These are phyloP conservation scores for Fraxinus quadrangulata DNA, from an alignment of 257 asterid species.

Conservation along the genomic window DNA sequence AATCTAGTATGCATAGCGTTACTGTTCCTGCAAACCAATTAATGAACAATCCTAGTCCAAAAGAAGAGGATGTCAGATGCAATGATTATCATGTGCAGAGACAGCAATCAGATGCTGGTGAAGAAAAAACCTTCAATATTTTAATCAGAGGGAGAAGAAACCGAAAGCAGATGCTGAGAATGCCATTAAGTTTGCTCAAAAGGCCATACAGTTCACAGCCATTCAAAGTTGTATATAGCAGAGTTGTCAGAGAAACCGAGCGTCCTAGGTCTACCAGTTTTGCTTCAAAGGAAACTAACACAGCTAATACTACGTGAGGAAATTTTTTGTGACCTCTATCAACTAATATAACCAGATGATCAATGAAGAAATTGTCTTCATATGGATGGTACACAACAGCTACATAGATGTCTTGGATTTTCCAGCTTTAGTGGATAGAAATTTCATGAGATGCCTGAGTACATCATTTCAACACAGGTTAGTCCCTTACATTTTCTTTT, in stretches of 20 bases:
- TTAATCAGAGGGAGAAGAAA: conserved; percentile 88
- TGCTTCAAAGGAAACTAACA: conserved; percentile 49
- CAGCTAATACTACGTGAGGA: conserved; percentile 51
- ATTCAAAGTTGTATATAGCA: conserved; percentile 83
- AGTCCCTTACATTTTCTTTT: conserved; percentile 23
- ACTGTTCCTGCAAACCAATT: conserved; percentile 41
- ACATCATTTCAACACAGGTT: conserved; percentile 50
- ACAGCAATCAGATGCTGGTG: conserved; percentile 45
- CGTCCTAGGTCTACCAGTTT: conserved; percentile 56
- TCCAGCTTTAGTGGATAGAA: conserved; percentile 35
- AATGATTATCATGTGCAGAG: conserved; percentile 38
- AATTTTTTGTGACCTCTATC: conserved; percentile 23
- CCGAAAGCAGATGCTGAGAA: conserved; percentile 77
- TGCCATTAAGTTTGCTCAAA: conserved; percentile 89
- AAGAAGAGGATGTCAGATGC: conserved; percentile 41
- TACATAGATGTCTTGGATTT: conserved; percentile 21
- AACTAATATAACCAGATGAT: conserved; percentile 31
- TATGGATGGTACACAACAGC: conserved; percentile 7
- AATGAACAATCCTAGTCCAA: conserved; percentile 37
- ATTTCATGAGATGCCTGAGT: conserved; percentile 30
- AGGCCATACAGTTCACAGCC: conserved; percentile 83
- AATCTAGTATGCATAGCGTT: conserved; percentile 39
- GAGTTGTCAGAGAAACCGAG: conserved; percentile 85
- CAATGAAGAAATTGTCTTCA: conserved; percentile 33
- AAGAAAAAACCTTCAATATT: conserved; percentile 73